These are phyloP conservation scores for Effrenium voratum DNA, from an alignment of 73 alveolate species.

Conservation along the genomic window DNA sequence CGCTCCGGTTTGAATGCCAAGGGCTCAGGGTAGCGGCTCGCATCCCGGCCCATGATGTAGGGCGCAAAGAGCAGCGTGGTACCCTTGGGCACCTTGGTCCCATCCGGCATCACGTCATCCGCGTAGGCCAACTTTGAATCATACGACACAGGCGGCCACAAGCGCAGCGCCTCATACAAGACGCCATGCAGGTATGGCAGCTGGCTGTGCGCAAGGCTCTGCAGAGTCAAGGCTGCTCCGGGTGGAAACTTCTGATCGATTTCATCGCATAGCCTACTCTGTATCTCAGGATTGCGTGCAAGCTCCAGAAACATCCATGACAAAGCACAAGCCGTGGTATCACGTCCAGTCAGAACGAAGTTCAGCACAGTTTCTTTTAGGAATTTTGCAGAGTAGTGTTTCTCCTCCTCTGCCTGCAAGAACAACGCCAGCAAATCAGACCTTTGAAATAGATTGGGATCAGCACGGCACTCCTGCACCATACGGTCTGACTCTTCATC, in stretches of 20 bases:
- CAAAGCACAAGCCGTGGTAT: conserved; percentile 70
- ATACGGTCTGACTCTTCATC: conserved; percentile 36
- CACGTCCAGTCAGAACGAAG: conserved; percentile 55
- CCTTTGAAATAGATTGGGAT: background rate
- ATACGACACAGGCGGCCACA: conserved; percentile 59
- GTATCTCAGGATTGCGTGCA: conserved; percentile 2
- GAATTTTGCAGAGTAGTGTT: conserved; percentile 36
- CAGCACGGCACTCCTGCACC: conserved; percentile 61
- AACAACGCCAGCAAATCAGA: background rate
- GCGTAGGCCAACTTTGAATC: conserved; percentile 62
- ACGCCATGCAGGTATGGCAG: conserved; percentile 43
- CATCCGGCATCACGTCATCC: conserved; percentile 72
- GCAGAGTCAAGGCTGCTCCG: background rate
- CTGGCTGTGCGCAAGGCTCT: background rate
- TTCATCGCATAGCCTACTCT: conserved; percentile 19
- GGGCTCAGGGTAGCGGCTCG: conserved; percentile 41
- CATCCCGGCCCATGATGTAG: conserved; percentile 70
- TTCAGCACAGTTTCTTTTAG: conserved; percentile 62
- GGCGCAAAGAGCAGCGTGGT: conserved; percentile 30
- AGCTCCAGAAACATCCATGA: conserved; percentile 81
- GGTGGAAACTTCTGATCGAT: conserved; percentile 16
- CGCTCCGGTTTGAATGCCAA: conserved; percentile 51
- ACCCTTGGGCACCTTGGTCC: conserved; percentile 6
- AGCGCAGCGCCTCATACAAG: conserved; percentile 51
- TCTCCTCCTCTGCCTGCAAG: conserved; percentile 61